Conservation (phyloP, 2,329 filamentous ascomycete genomes). For the Penicillium sp. region DNA sequence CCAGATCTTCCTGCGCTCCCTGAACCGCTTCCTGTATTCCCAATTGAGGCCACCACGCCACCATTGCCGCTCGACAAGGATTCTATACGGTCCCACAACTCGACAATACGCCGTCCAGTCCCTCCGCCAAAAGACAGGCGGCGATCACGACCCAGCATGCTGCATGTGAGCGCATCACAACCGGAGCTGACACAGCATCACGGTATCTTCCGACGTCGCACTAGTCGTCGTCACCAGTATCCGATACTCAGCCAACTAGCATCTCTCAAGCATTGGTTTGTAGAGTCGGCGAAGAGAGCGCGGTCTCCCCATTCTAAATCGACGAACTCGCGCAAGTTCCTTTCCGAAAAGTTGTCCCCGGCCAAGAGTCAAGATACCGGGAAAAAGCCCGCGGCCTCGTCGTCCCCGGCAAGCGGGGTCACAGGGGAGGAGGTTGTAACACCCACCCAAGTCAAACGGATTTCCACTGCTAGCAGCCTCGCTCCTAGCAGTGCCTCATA, state of each 20-base stretch:
- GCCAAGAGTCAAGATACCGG: slow-evolving; percentile 37
- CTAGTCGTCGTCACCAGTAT: slow-evolving; percentile 57
- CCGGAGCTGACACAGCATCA: slow-evolving; percentile 59
- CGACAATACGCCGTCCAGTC: slow-evolving; percentile 71
- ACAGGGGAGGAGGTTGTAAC: slow-evolving; percentile 31
- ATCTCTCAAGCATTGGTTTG: slow-evolving; percentile 69
- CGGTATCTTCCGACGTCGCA: slow-evolving; percentile 54
- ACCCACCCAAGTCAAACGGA: slow-evolving; percentile 40
- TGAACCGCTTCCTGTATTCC: slow-evolving; percentile 50
- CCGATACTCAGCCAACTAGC: slow-evolving; percentile 65
- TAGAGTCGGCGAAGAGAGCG: slow-evolving; percentile 63
- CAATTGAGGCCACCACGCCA: slow-evolving; percentile 43
- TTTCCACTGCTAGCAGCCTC: slow-evolving; percentile 42
- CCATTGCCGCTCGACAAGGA: slow-evolving; percentile 68
- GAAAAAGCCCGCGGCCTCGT: slow-evolving; percentile 25
- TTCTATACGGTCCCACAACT: slow-evolving; percentile 70
- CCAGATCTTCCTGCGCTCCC: slow-evolving; percentile 75
- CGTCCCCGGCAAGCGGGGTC: slow-evolving; percentile 23
- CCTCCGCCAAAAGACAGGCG: slow-evolving; percentile 85
- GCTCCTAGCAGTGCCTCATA: slow-evolving; percentile 44
- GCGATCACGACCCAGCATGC: slow-evolving; percentile 74
- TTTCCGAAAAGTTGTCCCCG: slow-evolving; percentile 39
- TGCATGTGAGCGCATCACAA: slow-evolving; percentile 76
- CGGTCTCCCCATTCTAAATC: slow-evolving; percentile 52
- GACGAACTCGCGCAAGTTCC: slow-evolving; percentile 37